Evolutionary conservation across 371 early-diverging fungal genomes (phyloP).

Genomic region (Globomyces sp.): DNA sequence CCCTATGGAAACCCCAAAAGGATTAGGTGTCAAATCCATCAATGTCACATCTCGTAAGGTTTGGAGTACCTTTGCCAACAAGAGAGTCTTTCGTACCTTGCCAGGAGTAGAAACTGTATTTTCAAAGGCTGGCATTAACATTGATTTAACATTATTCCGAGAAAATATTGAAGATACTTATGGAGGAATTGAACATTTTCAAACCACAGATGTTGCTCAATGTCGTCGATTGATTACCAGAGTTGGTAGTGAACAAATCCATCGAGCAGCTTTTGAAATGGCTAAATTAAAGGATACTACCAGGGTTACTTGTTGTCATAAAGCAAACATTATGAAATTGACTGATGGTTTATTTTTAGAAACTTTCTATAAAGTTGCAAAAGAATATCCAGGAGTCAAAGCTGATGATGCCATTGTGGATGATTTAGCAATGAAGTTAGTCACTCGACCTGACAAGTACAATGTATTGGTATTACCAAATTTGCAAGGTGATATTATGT

Average conservation of each 20-base stretch:
- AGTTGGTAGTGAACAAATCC: conserved; percentile 17
- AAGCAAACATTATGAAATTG: conserved; percentile 29
- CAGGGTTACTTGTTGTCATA: conserved; percentile 25
- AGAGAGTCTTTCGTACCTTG: conserved; percentile 24
- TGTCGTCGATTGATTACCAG: conserved; percentile 25
- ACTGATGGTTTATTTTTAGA: conserved; percentile 93
- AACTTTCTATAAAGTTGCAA: conserved; percentile 82
- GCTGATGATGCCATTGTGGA: conserved; percentile 71
- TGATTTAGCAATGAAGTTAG: conserved; percentile 56
- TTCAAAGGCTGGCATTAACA: conserved; percentile 22
- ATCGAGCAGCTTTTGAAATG: conserved; percentile 12
- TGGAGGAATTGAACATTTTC: conserved; percentile 31
- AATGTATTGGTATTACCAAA: conserved; percentile 96
- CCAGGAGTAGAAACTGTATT: conserved; percentile 33
- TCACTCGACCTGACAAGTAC: conserved; percentile 78
- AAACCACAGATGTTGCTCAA: conserved; percentile 28
- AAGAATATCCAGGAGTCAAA: conserved; percentile 85
- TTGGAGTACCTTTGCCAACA: conserved; percentile 28
- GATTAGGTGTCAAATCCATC: conserved; percentile 27
- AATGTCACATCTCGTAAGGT: conserved; percentile 30
- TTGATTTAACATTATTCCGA: conserved; percentile 25
- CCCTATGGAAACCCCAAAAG: conserved; percentile 32
- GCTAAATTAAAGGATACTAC: conserved; percentile 14
- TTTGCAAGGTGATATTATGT: conserved; percentile 34
- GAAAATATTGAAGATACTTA: conserved; percentile 34